A percentile compares a stretch with the other conserved stretches of the same genome.
Evolutionary conservation across 2,329 filamentous ascomycete genomes (phyloP).

Genomic region (Stylonectria norvegica): DNA sequence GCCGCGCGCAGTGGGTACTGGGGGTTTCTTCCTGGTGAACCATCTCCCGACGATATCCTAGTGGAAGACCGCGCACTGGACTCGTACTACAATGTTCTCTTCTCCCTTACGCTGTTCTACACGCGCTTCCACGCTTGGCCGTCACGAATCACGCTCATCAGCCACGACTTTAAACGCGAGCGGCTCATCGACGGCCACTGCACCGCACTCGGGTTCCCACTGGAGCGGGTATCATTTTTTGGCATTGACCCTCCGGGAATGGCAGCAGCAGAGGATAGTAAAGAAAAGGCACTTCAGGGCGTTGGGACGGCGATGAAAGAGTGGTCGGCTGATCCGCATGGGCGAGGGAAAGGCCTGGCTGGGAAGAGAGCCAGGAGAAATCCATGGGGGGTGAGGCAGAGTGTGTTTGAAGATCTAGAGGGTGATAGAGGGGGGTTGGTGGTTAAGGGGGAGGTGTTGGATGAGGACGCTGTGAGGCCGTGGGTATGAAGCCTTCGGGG

Average conservation of each 20-base stretch:
- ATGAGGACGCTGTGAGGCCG: slow-evolving; percentile 36
- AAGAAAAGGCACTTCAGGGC: slow-evolving; percentile 41
- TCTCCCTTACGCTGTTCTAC: slow-evolving; percentile 59
- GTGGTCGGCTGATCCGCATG: slow-evolving; percentile 54
- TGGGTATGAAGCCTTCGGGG: slow-evolving; percentile 30
- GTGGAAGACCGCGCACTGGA: slow-evolving; percentile 74
- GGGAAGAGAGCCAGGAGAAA: slow-evolving; percentile 50
- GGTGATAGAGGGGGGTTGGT: slow-evolving; percentile 36
- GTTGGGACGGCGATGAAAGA: slow-evolving; percentile 42
- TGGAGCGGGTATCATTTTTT: slow-evolving; percentile 46
- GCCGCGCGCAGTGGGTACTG: slow-evolving; percentile 47
- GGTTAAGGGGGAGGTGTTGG: slow-evolving; percentile 40
- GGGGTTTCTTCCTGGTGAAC: slow-evolving; percentile 29
- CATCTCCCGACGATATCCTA: slow-evolving; percentile 37
- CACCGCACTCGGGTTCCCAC: slow-evolving; percentile 54
- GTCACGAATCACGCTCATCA: slow-evolving; percentile 56
- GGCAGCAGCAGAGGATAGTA: slow-evolving; percentile 26
- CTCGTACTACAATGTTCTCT: slow-evolving; percentile 80
- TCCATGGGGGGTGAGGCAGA: slow-evolving; percentile 44
- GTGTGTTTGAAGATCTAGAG: slow-evolving; percentile 40
- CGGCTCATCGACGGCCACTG: slow-evolving; percentile 64
- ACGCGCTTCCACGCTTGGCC: slow-evolving; percentile 50
- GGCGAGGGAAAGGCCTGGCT: slow-evolving; percentile 41
- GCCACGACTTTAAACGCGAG: slow-evolving; percentile 65
- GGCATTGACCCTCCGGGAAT: slow-evolving; percentile 63